Base-by-base conservation (phyloP, 2,329 filamentous ascomycete species). In the Achaetomium macrosporum region DNA sequence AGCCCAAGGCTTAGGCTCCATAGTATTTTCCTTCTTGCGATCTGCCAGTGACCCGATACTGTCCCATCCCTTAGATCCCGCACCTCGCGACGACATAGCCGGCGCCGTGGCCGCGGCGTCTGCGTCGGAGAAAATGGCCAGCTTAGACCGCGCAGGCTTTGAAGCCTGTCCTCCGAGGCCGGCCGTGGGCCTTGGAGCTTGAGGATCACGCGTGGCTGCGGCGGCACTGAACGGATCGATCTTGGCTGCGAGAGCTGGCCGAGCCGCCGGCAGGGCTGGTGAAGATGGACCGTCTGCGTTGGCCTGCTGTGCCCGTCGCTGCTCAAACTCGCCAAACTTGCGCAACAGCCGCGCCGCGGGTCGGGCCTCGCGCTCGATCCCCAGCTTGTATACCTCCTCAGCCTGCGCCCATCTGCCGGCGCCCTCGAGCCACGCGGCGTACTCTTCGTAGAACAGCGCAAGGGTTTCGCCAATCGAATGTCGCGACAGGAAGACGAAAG, bases 371-470 rank as follows among this genome's bases (percentile, higher is more conserved):
- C 84, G 84, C 68, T 96, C 88, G 50, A 99, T 86, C 2, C 93
- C 93, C 59, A 96, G 75, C 62, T 85, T 84, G 68, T 95, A 97
- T 1, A 99, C 88, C 68, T 99, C 93, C 62, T 96, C 90, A 0
- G 93, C 92, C 68, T 99, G 93, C 19, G 77, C 79, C 87, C 90
- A 96, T 58, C 92, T 78, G 13, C 84, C 87, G 7, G 85, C 87
- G 35, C 82, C 77, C 72, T 99, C 93, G 7, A 99, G 76, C 89
- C 91, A 97, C 1, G 83, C 87, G 1, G 93, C 91, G 66, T 95
- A 99, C 65, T 97, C 93, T 68, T 99, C 93, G 70, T 99, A 99
- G 69, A 90, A 99, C 3, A 97, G 75, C 1, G 93, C 93, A 2
- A 99, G 78, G 0, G 78, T 76, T 64, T 96, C 90, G 56, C 92